A percentile compares a stretch with the other conserved stretches of the same genome.
Evolutionary conservation across 805 yeast genomes (phyloP).

Genomic region (Scheffersomyces coipomensis): DNA sequence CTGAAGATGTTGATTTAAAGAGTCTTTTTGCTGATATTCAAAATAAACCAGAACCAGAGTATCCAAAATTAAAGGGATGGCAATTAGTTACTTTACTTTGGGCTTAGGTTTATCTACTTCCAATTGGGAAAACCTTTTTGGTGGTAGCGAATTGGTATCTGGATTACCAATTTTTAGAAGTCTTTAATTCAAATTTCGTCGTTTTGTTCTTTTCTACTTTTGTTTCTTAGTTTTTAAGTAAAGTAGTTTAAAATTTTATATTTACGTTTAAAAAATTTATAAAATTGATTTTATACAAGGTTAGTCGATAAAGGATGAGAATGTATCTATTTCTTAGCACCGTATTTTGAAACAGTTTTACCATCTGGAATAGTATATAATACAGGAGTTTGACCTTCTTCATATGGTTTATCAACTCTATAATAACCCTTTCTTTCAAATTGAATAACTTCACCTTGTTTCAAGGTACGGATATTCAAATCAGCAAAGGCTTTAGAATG

Average conservation of each 20-base stretch:
- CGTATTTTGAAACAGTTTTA: conserved; percentile 46
- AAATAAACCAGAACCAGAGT: conserved; percentile 26
- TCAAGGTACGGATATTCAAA: conserved; percentile 68
- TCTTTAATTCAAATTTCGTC: no score
- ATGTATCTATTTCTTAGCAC: conserved; percentile 31
- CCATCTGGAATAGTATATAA: conserved; percentile 97
- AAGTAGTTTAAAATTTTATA: no score
- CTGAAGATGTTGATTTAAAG: conserved; percentile 29
- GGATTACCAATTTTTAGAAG: no score
- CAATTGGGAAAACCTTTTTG: no score
- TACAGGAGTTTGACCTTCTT: conserved; percentile 62
- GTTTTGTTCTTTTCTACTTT: no score
- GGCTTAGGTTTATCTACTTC: conserved; percentile 5
- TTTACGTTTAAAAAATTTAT: no score
- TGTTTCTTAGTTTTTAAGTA: no score
- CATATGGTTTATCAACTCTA: conserved; percentile 66
- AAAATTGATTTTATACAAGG: no score
- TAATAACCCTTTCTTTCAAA: conserved; percentile 97
- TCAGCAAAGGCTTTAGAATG: conserved; percentile 77
- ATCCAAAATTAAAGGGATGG: conserved; percentile 19
- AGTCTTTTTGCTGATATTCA: conserved; percentile 23
- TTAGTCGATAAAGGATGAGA: no score
- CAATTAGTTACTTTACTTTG: conserved; percentile 10
- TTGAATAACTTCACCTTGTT: conserved; percentile 86
- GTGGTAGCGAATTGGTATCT: no score